A percentile compares a stretch with the other conserved stretches of the same genome.
These are phyloP conservation scores for Cordyceps javanica DNA, from an alignment of 2,329 filamentous ascomycete species.

Conservation along the genomic window DNA sequence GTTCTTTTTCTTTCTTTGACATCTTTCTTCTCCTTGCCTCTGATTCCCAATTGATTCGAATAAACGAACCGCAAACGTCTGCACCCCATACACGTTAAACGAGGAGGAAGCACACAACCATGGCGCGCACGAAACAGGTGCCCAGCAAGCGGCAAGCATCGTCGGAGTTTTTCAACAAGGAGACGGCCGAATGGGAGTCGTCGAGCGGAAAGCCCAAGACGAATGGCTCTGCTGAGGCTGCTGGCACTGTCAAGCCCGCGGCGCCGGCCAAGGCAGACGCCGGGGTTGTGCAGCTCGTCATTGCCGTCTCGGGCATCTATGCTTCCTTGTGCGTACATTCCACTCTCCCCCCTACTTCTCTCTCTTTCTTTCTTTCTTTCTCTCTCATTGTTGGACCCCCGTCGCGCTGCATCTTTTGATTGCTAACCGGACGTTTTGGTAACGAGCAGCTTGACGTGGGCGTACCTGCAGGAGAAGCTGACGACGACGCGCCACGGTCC, in stretches of 20 bases:
- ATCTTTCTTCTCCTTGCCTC: neutral
- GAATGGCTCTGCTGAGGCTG: conserved; percentile 22
- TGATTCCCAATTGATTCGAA: neutral
- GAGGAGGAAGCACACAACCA: conserved; percentile 25
- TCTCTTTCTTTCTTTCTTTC: neutral
- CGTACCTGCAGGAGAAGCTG: conserved; percentile 91
- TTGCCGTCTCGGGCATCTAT: conserved; percentile 94
- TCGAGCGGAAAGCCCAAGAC: conserved; percentile 23
- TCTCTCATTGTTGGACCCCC: neutral
- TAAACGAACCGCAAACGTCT: neutral
- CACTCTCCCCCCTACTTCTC: neutral
- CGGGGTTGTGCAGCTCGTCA: conserved; percentile 67
- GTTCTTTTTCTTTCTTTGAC: neutral
- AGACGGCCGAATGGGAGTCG: conserved; percentile 31
- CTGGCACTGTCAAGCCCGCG: conserved; percentile 19
- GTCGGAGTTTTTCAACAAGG: conserved; percentile 56
- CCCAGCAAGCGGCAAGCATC: conserved; percentile 61
- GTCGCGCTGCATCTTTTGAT: neutral
- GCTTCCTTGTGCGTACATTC: conserved; percentile 72
- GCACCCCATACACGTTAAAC: neutral
- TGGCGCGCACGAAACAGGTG: conserved; percentile 68
- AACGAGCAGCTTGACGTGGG: conserved; percentile 76
- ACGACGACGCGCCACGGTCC: conserved; percentile 84
- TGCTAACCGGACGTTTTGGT: neutral
- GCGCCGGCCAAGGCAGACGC: conserved; percentile 41